Evolutionary conservation across 2,329 filamentous ascomycete genomes (phyloP), one percentile per base, ranked within the genome.

Genomic region (Epichloe brachyelytri): DNA sequence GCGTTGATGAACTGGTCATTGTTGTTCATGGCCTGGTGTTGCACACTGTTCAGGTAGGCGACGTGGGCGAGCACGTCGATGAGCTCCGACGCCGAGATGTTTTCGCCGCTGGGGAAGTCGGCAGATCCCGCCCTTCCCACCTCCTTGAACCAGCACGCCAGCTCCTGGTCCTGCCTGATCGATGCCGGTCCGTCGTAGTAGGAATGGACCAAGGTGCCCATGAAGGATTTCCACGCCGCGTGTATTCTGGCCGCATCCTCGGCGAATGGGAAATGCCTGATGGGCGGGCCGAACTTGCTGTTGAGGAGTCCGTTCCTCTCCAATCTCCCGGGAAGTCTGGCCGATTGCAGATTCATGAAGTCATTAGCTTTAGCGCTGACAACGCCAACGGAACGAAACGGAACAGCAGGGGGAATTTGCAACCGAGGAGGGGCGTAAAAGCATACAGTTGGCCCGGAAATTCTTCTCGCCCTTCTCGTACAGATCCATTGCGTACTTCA

Each of bases 111-210:
- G n/a, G 69, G 71, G 59, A 75, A 73, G 57, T 74, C 69, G 33
- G 68, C 57, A 1, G 64, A 64, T 50, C 63, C 47, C 0, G 71
- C 71, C 1, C 56, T 52, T 46, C 60, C 65, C 22, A 67, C 68
- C 60, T 76, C 72, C 2, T 48, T 43, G 30, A 71, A 62, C 72
- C 72, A 76, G n/a, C 61, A 61, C 50, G 70, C 66, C 1, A 76
- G 57, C 52, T 76, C 73, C 0, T 44, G 20, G 55, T 76, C 73
- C 4, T 51, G 48, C 1, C 50, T 48, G 10, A 75, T 54, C 6
- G 58, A 59, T 1, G 49, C 46, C 45, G 68, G 61, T 30, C 55
- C 56, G 2, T 52, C 3, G 59, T 76, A 76, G 60, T 72, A 75
- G 0, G 71, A 67, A 39, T 68, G 57, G n/a, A 75, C 62, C 51